Evolutionary conservation across 164 flowering plant genomes (phyloP).

Genomic region (Sextonia rubra): DNA sequence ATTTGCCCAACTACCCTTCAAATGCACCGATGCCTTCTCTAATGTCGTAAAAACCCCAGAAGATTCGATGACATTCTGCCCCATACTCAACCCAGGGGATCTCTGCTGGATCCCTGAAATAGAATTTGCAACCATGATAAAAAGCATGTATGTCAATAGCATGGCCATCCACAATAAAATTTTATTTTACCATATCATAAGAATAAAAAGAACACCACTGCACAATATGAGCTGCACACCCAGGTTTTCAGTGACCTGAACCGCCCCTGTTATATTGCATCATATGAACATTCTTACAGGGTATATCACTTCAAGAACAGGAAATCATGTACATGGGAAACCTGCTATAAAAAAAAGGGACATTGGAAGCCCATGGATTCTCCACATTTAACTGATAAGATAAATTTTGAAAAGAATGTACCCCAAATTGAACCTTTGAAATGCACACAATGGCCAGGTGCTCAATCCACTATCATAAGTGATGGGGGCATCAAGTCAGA

Average conservation of each 20-base stretch:
- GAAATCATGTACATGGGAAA: not conserved
- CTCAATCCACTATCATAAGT: too few species aligned
- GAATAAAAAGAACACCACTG: not conserved
- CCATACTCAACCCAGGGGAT: slow-evolving; percentile 95
- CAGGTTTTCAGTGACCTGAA: not conserved
- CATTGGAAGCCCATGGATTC: too few species aligned
- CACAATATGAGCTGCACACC: not conserved
- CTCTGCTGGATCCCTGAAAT: slow-evolving; percentile 75
- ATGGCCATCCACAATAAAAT: too few species aligned
- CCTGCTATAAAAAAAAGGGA: not conserved
- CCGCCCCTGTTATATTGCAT: not conserved
- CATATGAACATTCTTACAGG: not conserved
- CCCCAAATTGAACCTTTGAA: too few species aligned
- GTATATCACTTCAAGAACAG: not conserved
- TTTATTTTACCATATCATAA: too few species aligned
- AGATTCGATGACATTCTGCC: slow-evolving; percentile 93
- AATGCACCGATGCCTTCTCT: slow-evolving; percentile 76
- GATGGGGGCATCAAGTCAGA: too few species aligned
- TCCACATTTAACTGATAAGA: too few species aligned
- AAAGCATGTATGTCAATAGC: too few species aligned
- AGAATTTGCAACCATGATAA: not conserved
- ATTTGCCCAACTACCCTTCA: slow-evolving; percentile 44
- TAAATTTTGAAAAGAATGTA: too few species aligned
- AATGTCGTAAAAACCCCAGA: slow-evolving; percentile 91
- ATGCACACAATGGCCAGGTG: too few species aligned